Percentiles rank a stretch among this genome's conserved stretches.
Evolutionary conservation across 163 green algal species (phyloP).

Genomic region (Prototheca cutis): DNA sequence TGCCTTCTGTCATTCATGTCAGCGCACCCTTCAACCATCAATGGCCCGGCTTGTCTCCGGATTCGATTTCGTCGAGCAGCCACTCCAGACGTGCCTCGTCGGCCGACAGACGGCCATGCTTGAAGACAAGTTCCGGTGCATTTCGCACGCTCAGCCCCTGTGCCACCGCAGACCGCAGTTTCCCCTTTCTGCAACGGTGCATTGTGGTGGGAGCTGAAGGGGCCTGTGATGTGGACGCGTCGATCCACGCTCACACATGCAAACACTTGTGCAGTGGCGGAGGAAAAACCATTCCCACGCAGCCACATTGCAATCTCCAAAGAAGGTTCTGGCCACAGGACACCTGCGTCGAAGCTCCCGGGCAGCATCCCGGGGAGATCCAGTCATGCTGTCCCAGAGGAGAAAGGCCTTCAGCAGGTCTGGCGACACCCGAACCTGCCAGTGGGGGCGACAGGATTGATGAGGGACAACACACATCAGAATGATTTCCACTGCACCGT

Average conservation of each 20-base stretch:
- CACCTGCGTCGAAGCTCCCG: not conserved
- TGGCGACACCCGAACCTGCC: slow-evolving; percentile 15
- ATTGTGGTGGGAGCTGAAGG: too few species aligned
- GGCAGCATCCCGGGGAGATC: not conserved
- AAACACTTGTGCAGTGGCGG: too few species aligned
- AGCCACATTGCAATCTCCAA: not conserved
- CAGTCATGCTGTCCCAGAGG: slow-evolving; percentile 19
- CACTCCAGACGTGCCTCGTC: not conserved
- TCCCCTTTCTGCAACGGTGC: not conserved
- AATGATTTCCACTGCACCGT: not conserved
- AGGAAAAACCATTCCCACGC: too few species aligned
- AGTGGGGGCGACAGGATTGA: not conserved
- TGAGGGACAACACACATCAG: not conserved
- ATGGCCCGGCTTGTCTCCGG: not conserved
- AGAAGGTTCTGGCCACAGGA: too few species aligned
- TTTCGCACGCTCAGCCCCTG: not conserved
- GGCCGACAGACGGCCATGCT: not conserved
- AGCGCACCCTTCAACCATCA: not conserved
- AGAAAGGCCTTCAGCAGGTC: slow-evolving; percentile 27
- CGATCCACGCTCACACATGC: too few species aligned
- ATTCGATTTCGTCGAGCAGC: not conserved
- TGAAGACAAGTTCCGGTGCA: not conserved
- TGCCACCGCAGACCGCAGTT: not conserved
- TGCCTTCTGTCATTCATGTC: not conserved
- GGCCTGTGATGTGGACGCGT: too few species aligned